Evolutionary conservation across 805 yeast species (phyloP).

Genomic region (Lipomyces sp.): DNA sequence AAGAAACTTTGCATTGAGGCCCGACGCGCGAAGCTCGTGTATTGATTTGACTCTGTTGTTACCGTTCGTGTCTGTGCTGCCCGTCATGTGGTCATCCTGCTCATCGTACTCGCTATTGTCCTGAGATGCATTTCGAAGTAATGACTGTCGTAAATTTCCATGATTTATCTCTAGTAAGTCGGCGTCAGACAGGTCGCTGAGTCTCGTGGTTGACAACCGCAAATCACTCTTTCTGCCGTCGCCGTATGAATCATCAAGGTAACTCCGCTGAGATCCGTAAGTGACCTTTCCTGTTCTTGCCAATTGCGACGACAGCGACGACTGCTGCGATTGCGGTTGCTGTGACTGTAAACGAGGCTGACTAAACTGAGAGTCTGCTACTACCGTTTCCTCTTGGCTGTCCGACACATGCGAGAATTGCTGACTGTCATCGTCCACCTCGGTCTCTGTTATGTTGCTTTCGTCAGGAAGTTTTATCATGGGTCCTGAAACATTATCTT

Average conservation of each 20-base stretch:
- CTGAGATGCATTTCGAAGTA: background rate
- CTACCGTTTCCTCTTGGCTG: background rate
- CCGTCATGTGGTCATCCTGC: constrained; percentile 3
- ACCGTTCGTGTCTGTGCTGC: background rate
- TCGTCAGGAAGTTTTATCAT: too few species aligned
- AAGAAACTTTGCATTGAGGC: constrained; percentile 24
- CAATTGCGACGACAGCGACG: background rate
- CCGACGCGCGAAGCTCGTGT: constrained; percentile 31
- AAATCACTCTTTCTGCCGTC: background rate
- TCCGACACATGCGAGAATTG: too few species aligned
- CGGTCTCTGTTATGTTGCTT: too few species aligned
- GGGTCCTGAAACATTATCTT: too few species aligned
- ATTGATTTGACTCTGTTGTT: constrained; percentile 17
- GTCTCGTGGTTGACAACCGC: background rate
- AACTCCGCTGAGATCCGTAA: constrained; percentile 24
- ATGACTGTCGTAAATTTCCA: background rate
- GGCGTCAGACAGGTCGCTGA: constrained; percentile 12
- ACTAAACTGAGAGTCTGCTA: too few species aligned
- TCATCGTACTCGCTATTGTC: background rate
- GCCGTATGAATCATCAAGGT: constrained; percentile 14
- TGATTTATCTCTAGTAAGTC: constrained; percentile 6
- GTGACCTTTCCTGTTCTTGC: constrained; percentile 12
- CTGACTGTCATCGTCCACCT: too few species aligned
- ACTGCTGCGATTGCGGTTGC: background rate
- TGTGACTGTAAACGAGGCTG: too few species aligned